Conservation (phyloP, 257 asterid species). For the Coffea canephora region DNA sequence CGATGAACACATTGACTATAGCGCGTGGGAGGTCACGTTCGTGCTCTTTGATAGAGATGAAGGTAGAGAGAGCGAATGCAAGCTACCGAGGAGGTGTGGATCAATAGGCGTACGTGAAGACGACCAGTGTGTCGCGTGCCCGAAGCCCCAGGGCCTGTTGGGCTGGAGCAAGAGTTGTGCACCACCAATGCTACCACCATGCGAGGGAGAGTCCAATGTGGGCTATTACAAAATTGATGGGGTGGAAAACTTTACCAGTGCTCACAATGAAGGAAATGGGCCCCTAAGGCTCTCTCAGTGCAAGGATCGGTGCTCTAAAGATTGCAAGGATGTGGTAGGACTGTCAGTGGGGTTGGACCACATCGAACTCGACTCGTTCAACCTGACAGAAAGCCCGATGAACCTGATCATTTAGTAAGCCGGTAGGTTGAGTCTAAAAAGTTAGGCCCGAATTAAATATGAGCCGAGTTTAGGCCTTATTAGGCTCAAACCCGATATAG, state of each 20-base stretch:
- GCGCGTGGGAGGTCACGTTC: slow-evolving; percentile 36
- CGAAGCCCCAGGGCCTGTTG: slow-evolving; percentile 33
- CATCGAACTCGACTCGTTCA: too few relatives aligned
- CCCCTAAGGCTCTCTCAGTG: slow-evolving; percentile 31
- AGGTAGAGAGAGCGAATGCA: slow-evolving; percentile 20
- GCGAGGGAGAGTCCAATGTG: slow-evolving; percentile 25
- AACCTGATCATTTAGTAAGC: too few relatives aligned
- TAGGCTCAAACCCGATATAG: too few relatives aligned
- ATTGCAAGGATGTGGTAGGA: slow-evolving; percentile 18
- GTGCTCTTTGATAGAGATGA: slow-evolving; percentile 23
- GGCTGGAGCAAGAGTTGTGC: slow-evolving; percentile 45
- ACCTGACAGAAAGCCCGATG: too few relatives aligned
- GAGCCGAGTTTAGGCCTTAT: too few relatives aligned
- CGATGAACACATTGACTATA: slow-evolving; percentile 35
- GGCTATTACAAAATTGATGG: slow-evolving; percentile 37
- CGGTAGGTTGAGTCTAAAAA: too few relatives aligned
- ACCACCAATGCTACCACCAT: slow-evolving; percentile 37
- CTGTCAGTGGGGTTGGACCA: too few relatives aligned
- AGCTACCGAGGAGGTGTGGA: slow-evolving; percentile 43
- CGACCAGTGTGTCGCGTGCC: slow-evolving; percentile 49
- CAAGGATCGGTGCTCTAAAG: slow-evolving; percentile 27
- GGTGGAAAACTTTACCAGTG: slow-evolving; percentile 34
- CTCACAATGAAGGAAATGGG: slow-evolving; percentile 38
- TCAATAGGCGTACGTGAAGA: slow-evolving; percentile 37
- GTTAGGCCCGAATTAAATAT: too few relatives aligned